Evolutionary conservation across 345 rosid genomes (phyloP), one percentile per base, ranked within the genome.

Genomic region (Angophora floribunda): DNA sequence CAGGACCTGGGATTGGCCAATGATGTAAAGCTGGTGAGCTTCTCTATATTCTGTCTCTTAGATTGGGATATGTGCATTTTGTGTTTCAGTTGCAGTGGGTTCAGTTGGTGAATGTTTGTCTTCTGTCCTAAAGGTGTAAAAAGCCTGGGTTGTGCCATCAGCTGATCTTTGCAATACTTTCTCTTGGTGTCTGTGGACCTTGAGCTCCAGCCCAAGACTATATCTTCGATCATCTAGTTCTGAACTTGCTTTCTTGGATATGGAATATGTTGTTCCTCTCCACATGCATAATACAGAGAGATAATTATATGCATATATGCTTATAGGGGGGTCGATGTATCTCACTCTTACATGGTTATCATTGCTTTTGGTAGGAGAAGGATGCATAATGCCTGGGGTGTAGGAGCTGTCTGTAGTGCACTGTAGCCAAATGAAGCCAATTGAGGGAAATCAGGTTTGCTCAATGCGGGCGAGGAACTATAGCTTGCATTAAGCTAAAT

Each of bases 21-120:
- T 85, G 78, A 51, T 87, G 89, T 93, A 90, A 92, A 96, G 94
- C 89, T 92, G 97, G 99, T 98, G 93, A 91, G 92, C 51, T 51
- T 51, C 87, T 82, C 79, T 44, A 30, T 67, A 51, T 51, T 59
- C 49, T 52, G 28, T 44, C 61, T 55, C 45, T 12, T 65, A 75
- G 36, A 67, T 49, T 85, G 85, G 85, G 59, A 78, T 22, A 22
- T 47, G 44, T 52, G n/a, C 28, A 50, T 59, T 59, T 36, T 52
- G 75, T 52, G 75, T 41, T 45, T 61, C 52, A n/a, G 80, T 49
- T 55, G 52, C 51, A 44, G 47, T 9, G 32, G 86, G 86, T 52
- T 85, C 32, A 85, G 32, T 49, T 85, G 53, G n/a, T 51, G 55
- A 47, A 75, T 36, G 47, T 36, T 11, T 75, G 82, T 75, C 82